Percentiles rank a stretch among this genome's conserved stretches.
These are phyloP conservation scores for Epichloe bromicola DNA, from an alignment of 2,329 filamentous ascomycete genomes.

Conservation along the genomic window DNA sequence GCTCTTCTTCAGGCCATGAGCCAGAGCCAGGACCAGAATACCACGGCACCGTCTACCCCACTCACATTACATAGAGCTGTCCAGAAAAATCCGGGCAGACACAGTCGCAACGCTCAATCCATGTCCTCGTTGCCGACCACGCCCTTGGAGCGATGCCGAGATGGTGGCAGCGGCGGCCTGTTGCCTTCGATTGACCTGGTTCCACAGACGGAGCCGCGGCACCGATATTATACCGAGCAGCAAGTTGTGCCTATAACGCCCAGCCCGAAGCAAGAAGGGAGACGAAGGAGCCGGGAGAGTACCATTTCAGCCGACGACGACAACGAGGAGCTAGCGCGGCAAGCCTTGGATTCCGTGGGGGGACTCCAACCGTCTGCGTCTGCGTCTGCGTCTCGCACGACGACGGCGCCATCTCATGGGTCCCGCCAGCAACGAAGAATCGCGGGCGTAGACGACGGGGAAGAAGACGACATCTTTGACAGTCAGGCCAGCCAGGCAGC, in stretches of 20 bases:
- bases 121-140: conserved; percentile 76
- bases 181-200: conserved; percentile 51
- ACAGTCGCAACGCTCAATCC: conserved; percentile 67
- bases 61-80: conserved; percentile 31
- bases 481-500: conserved; percentile 70
- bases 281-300: conserved; percentile 66
- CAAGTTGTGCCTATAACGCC: conserved; percentile 34
- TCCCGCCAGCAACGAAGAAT: conserved; percentile 9
- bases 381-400: conserved; percentile 11
- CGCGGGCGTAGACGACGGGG: conserved; percentile 15
- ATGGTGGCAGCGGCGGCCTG: conserved; percentile 37
- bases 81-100: conserved; percentile 41
- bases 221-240: conserved; percentile 27
- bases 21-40: conserved; percentile 41
- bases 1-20: conserved; percentile 70
- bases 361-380: conserved; percentile 19
- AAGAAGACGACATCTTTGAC: conserved; percentile 47
- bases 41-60: conserved; percentile 63
- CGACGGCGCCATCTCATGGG: conserved; percentile 10
- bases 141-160: conserved; percentile 42
- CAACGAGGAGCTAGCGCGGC: conserved; percentile 42
- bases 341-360: conserved; percentile 41
- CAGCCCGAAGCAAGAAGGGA: conserved; percentile 27
- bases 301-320: conserved; percentile 64
- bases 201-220: conserved; percentile 43